Evolutionary conservation across 2,329 filamentous ascomycete species (phyloP).

Genomic region (Alternaria angustiovoidea): DNA sequence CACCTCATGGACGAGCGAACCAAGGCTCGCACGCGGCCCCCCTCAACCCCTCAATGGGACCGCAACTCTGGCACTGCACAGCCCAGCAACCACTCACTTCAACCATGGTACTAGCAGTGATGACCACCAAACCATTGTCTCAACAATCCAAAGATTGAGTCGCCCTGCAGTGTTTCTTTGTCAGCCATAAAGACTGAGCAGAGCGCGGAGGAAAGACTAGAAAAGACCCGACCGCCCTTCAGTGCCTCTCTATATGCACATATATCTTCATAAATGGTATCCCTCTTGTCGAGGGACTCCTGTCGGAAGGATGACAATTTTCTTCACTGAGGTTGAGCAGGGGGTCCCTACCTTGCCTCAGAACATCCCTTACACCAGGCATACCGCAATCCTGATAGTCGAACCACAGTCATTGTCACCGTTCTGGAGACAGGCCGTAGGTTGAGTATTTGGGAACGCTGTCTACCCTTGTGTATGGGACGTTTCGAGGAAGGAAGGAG

Average conservation of each 20-base stretch:
- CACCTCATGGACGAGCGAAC: constrained; percentile 5
- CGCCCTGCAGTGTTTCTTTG: constrained; percentile 23
- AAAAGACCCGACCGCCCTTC: constrained; percentile 21
- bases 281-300: constrained; percentile 21
- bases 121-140: constrained; percentile 18
- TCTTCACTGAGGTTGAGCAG: constrained; percentile 20
- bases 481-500: constrained; percentile 18
- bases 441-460: constrained; percentile 21
- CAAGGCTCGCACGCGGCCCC: constrained; percentile 11
- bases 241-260: constrained; percentile 23
- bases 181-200: constrained; percentile 22
- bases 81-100: constrained; percentile 17
- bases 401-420: constrained; percentile 24
- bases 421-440: constrained; percentile 22
- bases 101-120: constrained; percentile 21
- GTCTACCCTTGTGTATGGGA: constrained; percentile 20
- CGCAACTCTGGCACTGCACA: constrained; percentile 14
- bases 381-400: constrained; percentile 23
- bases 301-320: constrained; percentile 22
- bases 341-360: constrained; percentile 23
- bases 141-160: constrained; percentile 23
- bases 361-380: constrained; percentile 23
- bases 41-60: constrained; percentile 11
- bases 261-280: constrained; percentile 22
- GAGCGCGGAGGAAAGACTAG: constrained; percentile 20